Evolutionary conservation across 2,329 filamentous ascomycete species (phyloP).

Genomic region (Ophiocordyceps camponoti-leonardi): DNA sequence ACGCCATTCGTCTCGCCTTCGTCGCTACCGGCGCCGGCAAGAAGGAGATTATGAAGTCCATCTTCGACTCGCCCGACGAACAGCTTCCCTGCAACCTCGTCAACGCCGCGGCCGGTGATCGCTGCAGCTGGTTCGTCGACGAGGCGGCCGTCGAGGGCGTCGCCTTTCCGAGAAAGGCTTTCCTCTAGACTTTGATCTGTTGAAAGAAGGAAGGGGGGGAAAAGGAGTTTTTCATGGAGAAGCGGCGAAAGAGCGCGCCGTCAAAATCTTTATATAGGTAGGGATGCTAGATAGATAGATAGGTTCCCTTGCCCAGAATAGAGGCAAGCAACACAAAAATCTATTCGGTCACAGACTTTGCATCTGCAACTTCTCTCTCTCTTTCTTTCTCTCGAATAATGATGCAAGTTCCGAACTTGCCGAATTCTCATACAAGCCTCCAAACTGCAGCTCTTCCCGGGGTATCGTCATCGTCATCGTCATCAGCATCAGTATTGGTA

Average conservation of each 20-base stretch:
- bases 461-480: conserved; percentile 17
- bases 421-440: conserved; percentile 16
- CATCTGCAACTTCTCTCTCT: too few relatives aligned
- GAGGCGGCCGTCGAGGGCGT: conserved; percentile 73
- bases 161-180: conserved; percentile 58
- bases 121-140: conserved; percentile 93
- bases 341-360: too few relatives aligned
- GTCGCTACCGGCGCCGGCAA: conserved; percentile 81
- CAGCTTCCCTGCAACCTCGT: conserved; percentile 72
- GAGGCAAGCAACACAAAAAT: too few relatives aligned
- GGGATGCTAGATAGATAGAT: too few relatives aligned
- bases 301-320: too few relatives aligned
- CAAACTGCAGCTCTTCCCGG: conserved; percentile 29
- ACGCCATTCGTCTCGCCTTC: conserved; percentile 75
- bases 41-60: conserved; percentile 80
- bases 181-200: conserved; percentile 18
- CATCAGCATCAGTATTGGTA: conserved; percentile 19
- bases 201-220: too few relatives aligned
- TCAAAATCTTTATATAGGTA: too few relatives aligned
- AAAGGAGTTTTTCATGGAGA: too few relatives aligned
- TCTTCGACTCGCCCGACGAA: conserved; percentile 64
- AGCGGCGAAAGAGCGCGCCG: neutral
- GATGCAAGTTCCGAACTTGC: too few relatives aligned
- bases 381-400: too few relatives aligned
- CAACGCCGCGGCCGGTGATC: conserved; percentile 68